Evolutionary conservation across 345 rosid species (phyloP), one percentile per base, ranked within the genome.

Genomic region (Gossypium herbaceum): DNA sequence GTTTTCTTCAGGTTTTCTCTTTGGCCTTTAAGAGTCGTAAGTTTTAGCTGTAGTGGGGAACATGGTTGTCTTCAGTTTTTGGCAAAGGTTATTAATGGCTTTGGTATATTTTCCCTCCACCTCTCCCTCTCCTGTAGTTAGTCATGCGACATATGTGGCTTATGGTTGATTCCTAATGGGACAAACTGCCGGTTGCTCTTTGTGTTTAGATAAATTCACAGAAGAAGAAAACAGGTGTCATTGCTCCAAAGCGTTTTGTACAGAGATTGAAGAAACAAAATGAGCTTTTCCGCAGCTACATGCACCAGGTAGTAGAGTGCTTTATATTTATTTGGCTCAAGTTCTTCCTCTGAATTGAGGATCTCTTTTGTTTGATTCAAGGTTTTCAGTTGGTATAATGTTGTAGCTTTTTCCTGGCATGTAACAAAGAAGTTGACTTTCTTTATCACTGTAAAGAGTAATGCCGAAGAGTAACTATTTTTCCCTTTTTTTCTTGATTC

Each of bases 211-310:
- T 96, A 93, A 90, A 92, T 84, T 90, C 88, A 20, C 98, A 93
- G 85, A 96, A 96, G 92, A 96, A 96, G 92, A 96, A 96, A 86
- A 96, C 99, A 0, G 97, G 99, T 74, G 97, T 96, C 71, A 90
- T 96, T 87, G 92, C 99, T 48, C 99, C 98, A 63, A 96, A 93
- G 85, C 90, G 99, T 62, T 96, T 96, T 68, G 95, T 96, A 57
- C 98, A 96, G 80, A 88, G 99, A 82, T 84, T 96, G 88, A 96
- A 96, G 86, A 96, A 96, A 84, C 99, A 96, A 82, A 96, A 96
- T 80, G 99, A 96, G 86, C 90, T 92, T 75, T 96, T 96, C 81
- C 92, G 99, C 55, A 93, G 99, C 80, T 96, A 96, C 79, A 96
- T 96, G 99, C 99, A 93, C 81, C 98, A 96, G 98, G 99, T 93